Percentiles rank a stretch among this genome's conserved stretches.
Evolutionary conservation across 2,329 filamentous ascomycete genomes (phyloP).

Genomic region (Whalleya microplaca): DNA sequence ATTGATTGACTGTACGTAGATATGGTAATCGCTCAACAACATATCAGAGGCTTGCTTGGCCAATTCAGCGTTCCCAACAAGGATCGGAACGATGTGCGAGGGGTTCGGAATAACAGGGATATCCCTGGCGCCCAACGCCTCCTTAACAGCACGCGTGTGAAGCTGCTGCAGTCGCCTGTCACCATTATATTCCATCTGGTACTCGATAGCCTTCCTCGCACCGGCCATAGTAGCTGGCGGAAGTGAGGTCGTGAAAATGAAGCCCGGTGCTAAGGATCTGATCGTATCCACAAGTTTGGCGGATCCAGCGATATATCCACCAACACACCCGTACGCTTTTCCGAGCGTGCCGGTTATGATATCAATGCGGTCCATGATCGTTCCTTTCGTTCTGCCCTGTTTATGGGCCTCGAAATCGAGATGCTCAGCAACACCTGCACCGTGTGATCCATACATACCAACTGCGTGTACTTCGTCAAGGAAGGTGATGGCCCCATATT

Average conservation of each 20-base stretch:
- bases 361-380: conserved; percentile 92
- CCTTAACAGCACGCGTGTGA: conserved; percentile 93
- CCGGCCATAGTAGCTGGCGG: conserved; percentile 97
- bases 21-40: conserved; percentile 84
- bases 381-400: conserved; percentile 74
- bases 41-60: conserved; percentile 92
- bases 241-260: conserved; percentile 98
- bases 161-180: conserved; percentile 93
- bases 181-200: conserved; percentile 82
- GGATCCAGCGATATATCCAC: conserved; percentile 94
- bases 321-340: conserved; percentile 97
- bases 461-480: conserved; percentile 98
- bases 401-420: conserved; percentile 89
- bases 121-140: conserved; percentile 74
- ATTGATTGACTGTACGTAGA: conserved; percentile 99
- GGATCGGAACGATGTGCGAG: conserved; percentile 90
- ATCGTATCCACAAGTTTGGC: conserved; percentile 87
- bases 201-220: conserved; percentile 87
- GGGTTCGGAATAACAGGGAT: conserved; percentile 98
- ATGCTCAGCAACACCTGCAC: conserved; percentile 95
- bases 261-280: conserved; percentile 91
- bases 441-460: conserved; percentile 97
- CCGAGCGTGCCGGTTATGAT: conserved; percentile 97
- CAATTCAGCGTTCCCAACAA: conserved; percentile 91
- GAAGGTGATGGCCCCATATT: conserved; percentile 97